phyloP scores from a whole-genome alignment of 495 filamentous ascomycete genomes.

The Aspergillus kassunensis region DNA sequence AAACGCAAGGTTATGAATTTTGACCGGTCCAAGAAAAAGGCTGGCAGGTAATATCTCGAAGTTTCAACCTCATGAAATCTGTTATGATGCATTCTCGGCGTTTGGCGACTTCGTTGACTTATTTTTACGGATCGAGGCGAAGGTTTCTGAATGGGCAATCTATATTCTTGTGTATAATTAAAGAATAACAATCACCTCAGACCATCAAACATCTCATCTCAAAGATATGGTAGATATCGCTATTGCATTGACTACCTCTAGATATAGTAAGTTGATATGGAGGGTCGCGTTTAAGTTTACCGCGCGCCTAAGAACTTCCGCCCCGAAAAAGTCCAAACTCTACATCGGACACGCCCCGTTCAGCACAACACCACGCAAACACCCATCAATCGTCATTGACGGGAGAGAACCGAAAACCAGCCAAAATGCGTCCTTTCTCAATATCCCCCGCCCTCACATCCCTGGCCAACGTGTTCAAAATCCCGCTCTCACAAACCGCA shows the following conservation, averaged over 20 bases:
- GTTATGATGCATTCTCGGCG: conserved; percentile 21
- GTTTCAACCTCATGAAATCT: conserved; percentile 3
- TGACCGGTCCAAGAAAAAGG: conserved; percentile 40
- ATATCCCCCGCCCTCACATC: conserved; percentile 41
- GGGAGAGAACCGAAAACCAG: conserved; percentile 7
- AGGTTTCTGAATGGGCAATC: background rate
- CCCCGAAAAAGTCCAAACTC: conserved; percentile 23
- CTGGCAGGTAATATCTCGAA: conserved; percentile 9
- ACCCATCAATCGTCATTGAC: conserved; percentile 3
- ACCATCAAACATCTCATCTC: no score
- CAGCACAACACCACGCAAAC: conserved; percentile 18
- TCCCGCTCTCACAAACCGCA: conserved; percentile 33
- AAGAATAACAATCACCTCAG: background rate
- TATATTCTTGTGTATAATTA: background rate
- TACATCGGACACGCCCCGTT: no score
- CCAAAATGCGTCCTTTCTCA: conserved; percentile 34
- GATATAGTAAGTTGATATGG: no score
- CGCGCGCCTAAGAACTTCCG: conserved; percentile 35
- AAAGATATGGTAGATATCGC: no score
- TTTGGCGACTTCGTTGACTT: background rate
- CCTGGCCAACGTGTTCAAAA: conserved; percentile 43
- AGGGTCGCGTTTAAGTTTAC: conserved; percentile 21
- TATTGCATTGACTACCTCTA: no score
- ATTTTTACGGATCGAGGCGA: background rate
- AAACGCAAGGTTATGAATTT: conserved; percentile 66